Evolutionary conservation across 192 early-diverging fungal species (phyloP).

Genomic region (Mortierella antarctica): DNA sequence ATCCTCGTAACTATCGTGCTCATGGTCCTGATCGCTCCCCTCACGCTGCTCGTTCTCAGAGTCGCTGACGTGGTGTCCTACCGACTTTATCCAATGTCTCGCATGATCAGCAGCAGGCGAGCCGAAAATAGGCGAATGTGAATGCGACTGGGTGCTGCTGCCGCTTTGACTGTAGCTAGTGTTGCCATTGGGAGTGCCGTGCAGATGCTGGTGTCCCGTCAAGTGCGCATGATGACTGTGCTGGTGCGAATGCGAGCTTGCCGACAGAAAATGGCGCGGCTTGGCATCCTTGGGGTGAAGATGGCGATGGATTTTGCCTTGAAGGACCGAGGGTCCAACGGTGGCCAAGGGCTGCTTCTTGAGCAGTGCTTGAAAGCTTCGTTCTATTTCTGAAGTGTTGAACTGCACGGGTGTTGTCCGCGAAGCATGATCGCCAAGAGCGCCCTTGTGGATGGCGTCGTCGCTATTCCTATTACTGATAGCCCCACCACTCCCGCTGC

Average conservation of each 20-base stretch:
- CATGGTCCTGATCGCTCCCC: conserved; percentile 9
- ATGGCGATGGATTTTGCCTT: conserved; percentile 3
- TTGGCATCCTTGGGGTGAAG: conserved; percentile 10
- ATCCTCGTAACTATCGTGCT: conserved; percentile 24
- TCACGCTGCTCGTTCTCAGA: conserved; percentile 22
- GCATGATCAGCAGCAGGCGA: conserved; percentile 39
- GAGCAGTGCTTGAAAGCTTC: conserved; percentile 37
- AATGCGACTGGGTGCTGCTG: not conserved
- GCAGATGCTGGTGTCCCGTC: too few species aligned
- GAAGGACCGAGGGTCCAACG: conserved; percentile 15
- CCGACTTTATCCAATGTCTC: conserved; percentile 24
- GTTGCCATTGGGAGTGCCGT: not conserved
- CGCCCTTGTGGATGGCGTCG: conserved; percentile 1
- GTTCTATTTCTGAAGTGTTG: conserved; percentile 41
- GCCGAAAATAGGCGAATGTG: conserved; percentile 32
- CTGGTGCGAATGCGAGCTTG: not conserved
- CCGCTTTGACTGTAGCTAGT: not conserved
- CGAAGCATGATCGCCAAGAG: not conserved
- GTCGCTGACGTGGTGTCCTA: conserved; percentile 27
- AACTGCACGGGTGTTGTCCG: conserved; percentile 15
- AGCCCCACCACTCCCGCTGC: not conserved
- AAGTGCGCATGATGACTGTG: not conserved
- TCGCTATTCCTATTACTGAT: not conserved
- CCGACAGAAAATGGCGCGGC: conserved; percentile 8
- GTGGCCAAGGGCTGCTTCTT: conserved; percentile 42